Percentiles rank a stretch among this genome's conserved stretches.
These are phyloP conservation scores for Auricularia sp. DNA, from an alignment of 768 basidiomycete species.

Conservation along the genomic window DNA sequence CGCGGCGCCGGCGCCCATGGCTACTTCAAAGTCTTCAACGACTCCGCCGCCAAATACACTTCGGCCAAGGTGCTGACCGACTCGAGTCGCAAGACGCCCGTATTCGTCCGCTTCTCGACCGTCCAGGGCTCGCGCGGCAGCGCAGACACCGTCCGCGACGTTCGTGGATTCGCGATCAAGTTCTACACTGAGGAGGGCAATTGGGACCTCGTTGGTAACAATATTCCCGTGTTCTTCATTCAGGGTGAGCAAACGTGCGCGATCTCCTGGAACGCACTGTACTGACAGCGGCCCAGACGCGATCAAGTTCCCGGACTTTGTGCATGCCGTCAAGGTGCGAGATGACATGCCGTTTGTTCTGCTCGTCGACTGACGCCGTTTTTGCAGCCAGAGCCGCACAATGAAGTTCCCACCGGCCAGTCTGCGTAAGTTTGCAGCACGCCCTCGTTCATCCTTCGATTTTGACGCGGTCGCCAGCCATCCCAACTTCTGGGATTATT, in stretches of 20 bases:
- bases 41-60: conserved; percentile 60
- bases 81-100: conserved; percentile 57
- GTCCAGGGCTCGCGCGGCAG: conserved; percentile 76
- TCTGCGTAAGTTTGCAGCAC: conserved; percentile 7
- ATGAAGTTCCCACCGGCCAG: conserved; percentile 38
- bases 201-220: conserved; percentile 65
- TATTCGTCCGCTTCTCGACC: conserved; percentile 78
- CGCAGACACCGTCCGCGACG: conserved; percentile 71
- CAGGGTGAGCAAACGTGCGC: conserved; percentile 28
- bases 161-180: conserved; percentile 76
- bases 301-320: conserved; percentile 77
- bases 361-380: neutral
- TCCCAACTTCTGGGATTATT: conserved; percentile 76
- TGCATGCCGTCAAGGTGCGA: conserved; percentile 49
- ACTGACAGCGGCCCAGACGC: conserved; percentile 31
- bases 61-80: conserved; percentile 64
- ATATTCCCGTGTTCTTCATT: conserved; percentile 76
- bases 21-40: conserved; percentile 64
- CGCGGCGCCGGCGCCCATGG: conserved; percentile 76
- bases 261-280: neutral
- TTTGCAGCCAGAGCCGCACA: conserved; percentile 64
- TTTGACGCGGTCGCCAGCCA: conserved; percentile 44
- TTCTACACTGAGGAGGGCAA: conserved; percentile 81
- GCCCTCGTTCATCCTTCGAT: neutral
- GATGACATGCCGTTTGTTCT: neutral